Percentiles rank a stretch among this genome's conserved stretches.
Conservation (phyloP, 768 basidiomycete genomes). For the Suillus spraguei region DNA sequence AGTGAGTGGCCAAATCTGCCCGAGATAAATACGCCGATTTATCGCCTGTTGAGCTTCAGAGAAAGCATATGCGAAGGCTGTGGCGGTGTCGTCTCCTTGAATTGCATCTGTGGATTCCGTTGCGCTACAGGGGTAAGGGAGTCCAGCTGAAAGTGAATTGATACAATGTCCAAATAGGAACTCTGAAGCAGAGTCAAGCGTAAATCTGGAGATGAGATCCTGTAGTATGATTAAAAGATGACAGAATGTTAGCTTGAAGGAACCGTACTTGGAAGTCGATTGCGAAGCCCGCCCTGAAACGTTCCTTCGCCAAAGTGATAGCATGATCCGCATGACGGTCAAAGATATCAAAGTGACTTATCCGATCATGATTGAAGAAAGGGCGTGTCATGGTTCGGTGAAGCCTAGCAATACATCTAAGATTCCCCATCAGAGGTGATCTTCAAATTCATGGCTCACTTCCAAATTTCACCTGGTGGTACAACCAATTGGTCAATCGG, state of each 20-base stretch:
- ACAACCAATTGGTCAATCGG: slow-evolving; percentile 9
- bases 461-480: slow-evolving; percentile 34
- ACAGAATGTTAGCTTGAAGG: neutral
- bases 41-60: slow-evolving; percentile 34
- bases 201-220: slow-evolving; percentile 49
- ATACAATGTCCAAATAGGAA: slow-evolving; percentile 52
- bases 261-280: slow-evolving; percentile 49
- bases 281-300: slow-evolving; percentile 48
- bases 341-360: slow-evolving; percentile 66
- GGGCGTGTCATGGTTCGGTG: slow-evolving; percentile 71
- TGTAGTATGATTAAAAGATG: slow-evolving; percentile 18
- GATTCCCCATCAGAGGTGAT: neutral
- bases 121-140: slow-evolving; percentile 41
- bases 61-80: slow-evolving; percentile 38
- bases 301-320: slow-evolving; percentile 43
- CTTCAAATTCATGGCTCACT: slow-evolving; percentile 13
- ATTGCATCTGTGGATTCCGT: slow-evolving; percentile 12
- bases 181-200: slow-evolving; percentile 55
- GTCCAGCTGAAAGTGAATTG: slow-evolving; percentile 36
- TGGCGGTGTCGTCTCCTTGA: slow-evolving; percentile 18
- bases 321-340: slow-evolving; percentile 53
- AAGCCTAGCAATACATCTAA: slow-evolving; percentile 39
- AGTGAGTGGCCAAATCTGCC: slow-evolving; percentile 42
- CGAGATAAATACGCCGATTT: slow-evolving; percentile 29
- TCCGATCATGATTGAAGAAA: slow-evolving; percentile 64